A percentile compares a stretch with the other conserved stretches of the same genome.
Conservation (phyloP, 1,139 yeast species). For the Saccharomyces hybrid region DNA sequence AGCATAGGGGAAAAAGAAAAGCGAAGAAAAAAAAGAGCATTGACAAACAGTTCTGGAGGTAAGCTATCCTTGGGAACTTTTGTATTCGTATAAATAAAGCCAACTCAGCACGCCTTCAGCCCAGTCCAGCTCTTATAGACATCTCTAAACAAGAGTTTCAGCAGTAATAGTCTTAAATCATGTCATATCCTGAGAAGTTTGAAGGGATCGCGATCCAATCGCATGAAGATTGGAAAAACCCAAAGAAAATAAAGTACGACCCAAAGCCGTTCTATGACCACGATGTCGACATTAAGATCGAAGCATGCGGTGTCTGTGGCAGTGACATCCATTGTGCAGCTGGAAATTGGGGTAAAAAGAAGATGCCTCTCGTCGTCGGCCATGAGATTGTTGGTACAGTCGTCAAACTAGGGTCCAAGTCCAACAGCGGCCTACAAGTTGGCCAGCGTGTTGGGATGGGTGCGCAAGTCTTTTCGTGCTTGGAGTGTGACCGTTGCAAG, state of each 20-base stretch:
- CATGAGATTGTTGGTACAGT: conserved; percentile 43
- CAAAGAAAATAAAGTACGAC: conserved; percentile 33
- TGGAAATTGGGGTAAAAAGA: conserved; percentile 15
- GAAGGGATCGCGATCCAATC: conserved; percentile 40
- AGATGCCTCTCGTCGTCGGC: conserved; percentile 18
- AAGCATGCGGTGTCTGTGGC: conserved; percentile 52
- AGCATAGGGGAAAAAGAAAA: background rate
- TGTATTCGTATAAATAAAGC: background rate
- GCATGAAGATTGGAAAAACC: conserved; percentile 39
- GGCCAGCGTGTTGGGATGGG: conserved; percentile 52
- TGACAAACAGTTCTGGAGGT: background rate
- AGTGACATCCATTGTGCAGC: conserved; percentile 40
- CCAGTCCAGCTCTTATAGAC: background rate
- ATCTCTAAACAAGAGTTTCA: background rate
- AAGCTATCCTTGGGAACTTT: too few relatives aligned
- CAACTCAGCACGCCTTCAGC: background rate
- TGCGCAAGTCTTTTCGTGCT: conserved; percentile 42
- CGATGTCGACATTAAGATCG: conserved; percentile 36
- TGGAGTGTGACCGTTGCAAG: conserved; percentile 40
- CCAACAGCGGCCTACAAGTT: conserved; percentile 31
- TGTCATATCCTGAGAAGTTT: conserved; percentile 38
- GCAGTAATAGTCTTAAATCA: background rate
- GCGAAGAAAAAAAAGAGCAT: background rate
- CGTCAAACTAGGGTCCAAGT: conserved; percentile 37
- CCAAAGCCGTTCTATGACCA: conserved; percentile 32